Base-by-base conservation (phyloP, 345 rosid species). In the Adansonia digitata region DNA sequence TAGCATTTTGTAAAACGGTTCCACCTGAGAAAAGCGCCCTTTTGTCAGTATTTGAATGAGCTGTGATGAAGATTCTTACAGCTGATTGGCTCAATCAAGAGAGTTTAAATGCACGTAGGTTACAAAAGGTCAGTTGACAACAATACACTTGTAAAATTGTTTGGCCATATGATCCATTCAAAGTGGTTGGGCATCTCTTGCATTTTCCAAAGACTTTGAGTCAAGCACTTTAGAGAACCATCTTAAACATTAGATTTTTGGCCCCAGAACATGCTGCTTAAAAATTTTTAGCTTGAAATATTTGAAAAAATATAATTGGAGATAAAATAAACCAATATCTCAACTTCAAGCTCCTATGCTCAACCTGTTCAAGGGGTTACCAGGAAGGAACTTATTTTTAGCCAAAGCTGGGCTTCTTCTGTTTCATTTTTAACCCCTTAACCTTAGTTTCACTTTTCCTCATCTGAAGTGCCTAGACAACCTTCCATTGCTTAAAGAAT, bases 1-100 rank as follows among this genome's bases (percentile, higher is more conserved):
- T 84, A 68, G 80, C 79, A 73, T 67, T 77, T 40, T 26, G 83
- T 43, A 77, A 66, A 77, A 74, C 79, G 72, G 72, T 82, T 74
- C 79, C 82, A 81, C 89, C 87, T 81, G 85, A 84, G 24, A 78
- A 55, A 68, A 45, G 83, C 27, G 20, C 10, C 76, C 77, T 82
- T 76, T 82, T 80, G 70, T 74, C 79, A 81, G 70, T 83, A 76
- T 53, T 45, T 9, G 84, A 80, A 77, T 75, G 80, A 75, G 77
- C 80, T 88, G 34, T 42, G 24, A 43, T 0, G n/a, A 60, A 18
- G n/a, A 69, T 68, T 18, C 39, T 52, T 27, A 15, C n/a, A 48
- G 56, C 52, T 68, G 24, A 46, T 68, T 15, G 27, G 56, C 22
- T 68, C 18, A 8, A 15, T 27, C 72, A 31, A 68, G 12, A 68